Evolutionary conservation across 345 rosid genomes (phyloP), one percentile per base, ranked within the genome.

Genomic region (Raphanus raphanistrum): DNA sequence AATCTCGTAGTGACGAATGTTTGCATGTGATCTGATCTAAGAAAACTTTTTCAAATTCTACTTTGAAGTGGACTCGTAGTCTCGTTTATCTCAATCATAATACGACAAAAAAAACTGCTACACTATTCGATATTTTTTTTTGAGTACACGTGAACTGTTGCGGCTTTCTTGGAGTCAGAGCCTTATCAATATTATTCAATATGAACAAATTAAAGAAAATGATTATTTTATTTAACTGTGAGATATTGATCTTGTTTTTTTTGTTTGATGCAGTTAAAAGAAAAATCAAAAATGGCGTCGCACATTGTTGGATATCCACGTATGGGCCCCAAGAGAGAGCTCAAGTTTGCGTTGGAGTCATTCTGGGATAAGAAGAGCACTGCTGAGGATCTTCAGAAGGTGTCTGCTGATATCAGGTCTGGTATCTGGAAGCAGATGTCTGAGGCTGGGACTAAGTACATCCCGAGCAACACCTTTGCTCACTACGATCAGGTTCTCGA

Each of bases 301-400:
- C 98, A 94, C 87, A 85, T 94, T 84, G 98, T 92, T 87, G 98
- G 98, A 86, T 94, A 94, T 41, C 98, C 98, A 10, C 97, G 98
- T 32, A 94, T 94, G 98, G 98, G 98, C 59, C 97, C 98, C 65
- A 94, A 92, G 89, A 94, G 97, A 79, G 98, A 92, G 93, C 94
- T 94, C 76, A 94, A 94, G 86, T 92, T 94, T 50, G 98, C 98
- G 1, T 82, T 92, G 97, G 99, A 95, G 43, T 92, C 98, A 4
- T 95, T 95, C 86, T 95, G 99, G 99, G 99, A 95, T 81, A 85
- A 85, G 48, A 95, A 95, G 92, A 92, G 93, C 92, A 92, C 80
- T 58, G 98, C 96, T 2, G 90, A 88, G 62, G 98, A 94, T 70
- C 84, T 94, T 86, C 86, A 89, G 64, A 92, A 94, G 85, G 98